These are phyloP conservation scores for Cyanidiococcus yangmingshanensis DNA, from an alignment of 23 red algal genomes.

Conservation along the genomic window DNA sequence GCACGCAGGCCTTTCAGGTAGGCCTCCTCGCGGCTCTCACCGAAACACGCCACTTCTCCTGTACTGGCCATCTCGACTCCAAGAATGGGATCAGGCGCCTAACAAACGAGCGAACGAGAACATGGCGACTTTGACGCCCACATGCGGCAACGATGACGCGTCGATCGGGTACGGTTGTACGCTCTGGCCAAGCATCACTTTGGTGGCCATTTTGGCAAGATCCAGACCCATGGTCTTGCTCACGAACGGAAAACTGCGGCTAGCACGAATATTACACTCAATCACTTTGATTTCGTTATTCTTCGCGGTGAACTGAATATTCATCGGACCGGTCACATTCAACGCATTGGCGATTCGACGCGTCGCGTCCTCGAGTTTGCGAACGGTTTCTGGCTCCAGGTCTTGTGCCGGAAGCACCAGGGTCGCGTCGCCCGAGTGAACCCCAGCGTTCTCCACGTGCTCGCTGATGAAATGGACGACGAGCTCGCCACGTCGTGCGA, in stretches of 20 bases:
- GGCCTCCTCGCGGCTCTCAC: slow-evolving; percentile 74
- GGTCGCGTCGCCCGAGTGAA: slow-evolving; percentile 97
- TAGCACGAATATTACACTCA: slow-evolving; percentile 94
- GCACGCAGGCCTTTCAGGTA: slow-evolving; percentile 88
- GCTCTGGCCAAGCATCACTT: slow-evolving; percentile 83
- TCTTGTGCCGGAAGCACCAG: slow-evolving; percentile 84
- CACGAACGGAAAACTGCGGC: slow-evolving; percentile 86
- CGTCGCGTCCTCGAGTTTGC: slow-evolving; percentile 92
- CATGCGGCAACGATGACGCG: slow-evolving; percentile 43
- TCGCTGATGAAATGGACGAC: slow-evolving; percentile 94
- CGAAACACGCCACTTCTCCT: slow-evolving; percentile 97
- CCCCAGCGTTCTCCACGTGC: slow-evolving; percentile 99
- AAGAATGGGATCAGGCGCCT: slow-evolving; percentile 92
- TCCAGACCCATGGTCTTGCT: slow-evolving; percentile 93
- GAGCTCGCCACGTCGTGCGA: slow-evolving; percentile 82
- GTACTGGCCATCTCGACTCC: slow-evolving; percentile 98
- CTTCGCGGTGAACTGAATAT: slow-evolving; percentile 99
- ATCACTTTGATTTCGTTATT: slow-evolving; percentile 99
- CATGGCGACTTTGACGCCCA: slow-evolving; percentile 89
- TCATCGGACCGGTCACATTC: slow-evolving; percentile 98
- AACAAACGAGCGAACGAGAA: slow-evolving; percentile 93
- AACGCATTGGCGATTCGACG: slow-evolving; percentile 79
- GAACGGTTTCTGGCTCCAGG: slow-evolving; percentile 73
- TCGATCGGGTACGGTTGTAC: slow-evolving; percentile 81
- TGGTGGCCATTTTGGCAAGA: slow-evolving; percentile 93